Base-by-base conservation (phyloP, 768 basidiomycete species). In the Auriscalpium microsporum region DNA sequence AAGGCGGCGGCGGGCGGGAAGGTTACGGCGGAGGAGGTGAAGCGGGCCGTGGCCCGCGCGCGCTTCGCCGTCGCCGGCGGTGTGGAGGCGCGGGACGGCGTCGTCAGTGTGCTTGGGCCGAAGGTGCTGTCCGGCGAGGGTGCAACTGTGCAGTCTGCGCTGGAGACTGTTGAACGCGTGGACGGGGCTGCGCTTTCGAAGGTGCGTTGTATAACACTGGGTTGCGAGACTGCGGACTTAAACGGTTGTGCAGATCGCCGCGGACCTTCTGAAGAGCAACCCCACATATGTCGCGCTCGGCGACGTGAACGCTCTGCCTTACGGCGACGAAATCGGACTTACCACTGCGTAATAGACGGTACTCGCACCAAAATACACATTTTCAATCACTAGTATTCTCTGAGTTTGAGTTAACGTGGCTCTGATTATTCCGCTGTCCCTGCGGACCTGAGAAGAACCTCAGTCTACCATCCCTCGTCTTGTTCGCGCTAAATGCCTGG, bases 231-330 rank as follows among this genome's bases (percentile, higher is more conserved):
- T 16, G 14, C 42, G 8, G 16, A 17, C 51, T 52, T 21, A 52
- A 17, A 13, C 28, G 16, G 4, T 8, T 56, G 46, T 53, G 3
- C 57, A 90, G 90, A 79, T 83, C 50, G 78, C 83, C 46, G 74
- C 84, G 3, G 69, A 79, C 38, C 78, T 95, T 46, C 70, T 89
- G 65, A 80, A 83, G 68, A 70, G 75, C 62, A 89, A 91, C 72
- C 90, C 94, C 17, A 94, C 92, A 23, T 91, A 78, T 61, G 91
- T 97, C 42, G 87, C 84, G 10, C 78, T 97, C 49, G 96, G 94
- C 46, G 83, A 95, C 66, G 72, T 84, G 61, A 72, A 76, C 63
- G 65, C 79, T 34, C 78, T 98, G 48, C 95, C 96, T 13, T 86
- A 86, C 67, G 80, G 83, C 62, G 90, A 93, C 64, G 90, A 91